Conservation (phyloP, 1,284 basidiomycete genomes). For the Erythrobasidium hasegawianum region DNA sequence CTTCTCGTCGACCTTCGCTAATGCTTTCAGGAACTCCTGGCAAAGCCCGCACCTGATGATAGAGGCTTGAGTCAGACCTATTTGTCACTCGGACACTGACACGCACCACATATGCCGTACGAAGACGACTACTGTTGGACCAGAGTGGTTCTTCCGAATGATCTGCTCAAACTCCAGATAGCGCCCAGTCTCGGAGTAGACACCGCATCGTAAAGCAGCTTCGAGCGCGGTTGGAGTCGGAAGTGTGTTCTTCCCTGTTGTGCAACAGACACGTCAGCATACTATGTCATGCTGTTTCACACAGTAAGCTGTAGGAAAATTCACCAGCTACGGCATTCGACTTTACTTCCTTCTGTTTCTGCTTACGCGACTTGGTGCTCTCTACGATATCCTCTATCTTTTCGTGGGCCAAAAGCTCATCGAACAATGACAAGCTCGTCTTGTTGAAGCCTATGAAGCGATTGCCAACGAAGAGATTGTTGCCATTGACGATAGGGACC, state of each 20-base stretch:
- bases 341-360: neutral
- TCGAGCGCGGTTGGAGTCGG: neutral
- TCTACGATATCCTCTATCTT: neutral
- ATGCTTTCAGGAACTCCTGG: neutral
- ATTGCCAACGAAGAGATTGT: neutral
- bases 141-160: neutral
- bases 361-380: neutral
- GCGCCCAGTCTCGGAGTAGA: neutral
- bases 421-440: conserved; percentile 4
- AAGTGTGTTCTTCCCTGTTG: neutral
- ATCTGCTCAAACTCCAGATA: neutral
- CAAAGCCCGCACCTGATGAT: conserved; percentile 8
- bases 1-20: neutral
- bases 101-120: conserved; percentile 6
- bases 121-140: neutral
- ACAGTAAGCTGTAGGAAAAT: too few relatives aligned
- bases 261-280: too few relatives aligned
- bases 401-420: neutral
- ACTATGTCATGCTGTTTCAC: too few relatives aligned
- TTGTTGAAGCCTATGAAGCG: neutral
- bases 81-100: too few relatives aligned
- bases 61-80: too few relatives aligned
- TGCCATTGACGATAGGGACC: neutral
- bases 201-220: neutral
- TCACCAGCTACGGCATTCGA: neutral